Evolutionary conservation across 331 rosid genomes (phyloP).

Genomic region (Malus hybrid): DNA sequence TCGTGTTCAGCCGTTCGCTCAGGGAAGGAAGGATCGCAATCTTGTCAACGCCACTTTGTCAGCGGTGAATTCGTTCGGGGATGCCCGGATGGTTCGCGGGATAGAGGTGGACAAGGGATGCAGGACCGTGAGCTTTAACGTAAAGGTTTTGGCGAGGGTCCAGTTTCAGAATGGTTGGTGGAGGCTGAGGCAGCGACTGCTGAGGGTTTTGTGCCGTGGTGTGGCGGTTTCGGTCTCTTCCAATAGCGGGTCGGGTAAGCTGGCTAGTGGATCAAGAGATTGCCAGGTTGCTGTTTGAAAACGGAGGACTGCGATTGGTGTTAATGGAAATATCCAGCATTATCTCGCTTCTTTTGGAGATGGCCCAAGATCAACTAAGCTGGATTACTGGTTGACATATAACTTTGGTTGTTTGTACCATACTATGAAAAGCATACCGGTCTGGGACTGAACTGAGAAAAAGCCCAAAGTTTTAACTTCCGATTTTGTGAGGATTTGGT

Average conservation of each 20-base stretch:
- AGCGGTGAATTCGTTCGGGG: constrained; percentile 23
- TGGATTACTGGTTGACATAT: too few relatives aligned
- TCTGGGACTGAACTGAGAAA: too few relatives aligned
- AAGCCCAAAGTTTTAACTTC: too few relatives aligned
- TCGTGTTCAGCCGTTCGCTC: constrained; percentile 43
- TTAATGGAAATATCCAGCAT: neutral
- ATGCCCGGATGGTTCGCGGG: neutral
- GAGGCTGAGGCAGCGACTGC: constrained; percentile 44
- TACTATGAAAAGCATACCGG: too few relatives aligned
- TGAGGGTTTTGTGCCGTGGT: constrained; percentile 49
- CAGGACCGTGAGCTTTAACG: constrained; percentile 39
- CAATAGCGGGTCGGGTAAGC: constrained; percentile 30
- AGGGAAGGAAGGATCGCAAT: constrained; percentile 31
- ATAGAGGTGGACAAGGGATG: constrained; percentile 25
- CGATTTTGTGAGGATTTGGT: too few relatives aligned
- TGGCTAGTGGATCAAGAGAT: constrained; percentile 31
- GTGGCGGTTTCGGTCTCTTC: constrained; percentile 31
- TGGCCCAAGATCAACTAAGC: too few relatives aligned
- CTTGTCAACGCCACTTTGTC: constrained; percentile 41
- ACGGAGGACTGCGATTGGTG: too few relatives aligned
- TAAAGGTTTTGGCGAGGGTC: constrained; percentile 37
- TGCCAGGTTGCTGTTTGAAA: constrained; percentile 57
- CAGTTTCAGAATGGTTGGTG: constrained; percentile 63
- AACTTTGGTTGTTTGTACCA: too few relatives aligned
- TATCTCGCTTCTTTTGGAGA: too few relatives aligned